These are phyloP conservation scores for Lipomyces sp. DNA, from an alignment of 805 yeast genomes.

Conservation along the genomic window DNA sequence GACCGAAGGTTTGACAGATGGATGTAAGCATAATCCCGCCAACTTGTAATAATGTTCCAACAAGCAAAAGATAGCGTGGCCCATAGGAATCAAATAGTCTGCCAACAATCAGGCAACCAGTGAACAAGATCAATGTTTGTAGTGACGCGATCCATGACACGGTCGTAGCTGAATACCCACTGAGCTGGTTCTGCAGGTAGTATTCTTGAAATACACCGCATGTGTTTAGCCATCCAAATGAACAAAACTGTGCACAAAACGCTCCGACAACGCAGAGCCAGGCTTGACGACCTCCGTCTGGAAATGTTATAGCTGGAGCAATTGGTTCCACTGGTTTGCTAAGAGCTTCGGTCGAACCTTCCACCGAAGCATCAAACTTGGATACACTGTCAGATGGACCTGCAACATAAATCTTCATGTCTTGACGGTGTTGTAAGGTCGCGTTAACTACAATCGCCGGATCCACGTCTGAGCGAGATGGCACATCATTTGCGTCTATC, in stretches of 20 bases:
- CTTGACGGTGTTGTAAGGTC: background rate
- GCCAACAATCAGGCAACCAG: constrained; percentile 37
- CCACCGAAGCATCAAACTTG: background rate
- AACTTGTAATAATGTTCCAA: constrained; percentile 40
- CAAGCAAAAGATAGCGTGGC: constrained; percentile 30
- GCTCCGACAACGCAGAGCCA: constrained; percentile 60
- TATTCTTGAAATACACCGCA: constrained; percentile 43
- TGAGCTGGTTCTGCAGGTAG: constrained; percentile 40
- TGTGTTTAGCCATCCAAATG: constrained; percentile 57
- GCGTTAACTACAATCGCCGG: background rate
- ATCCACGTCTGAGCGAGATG: background rate
- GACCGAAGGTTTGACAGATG: constrained; percentile 52
- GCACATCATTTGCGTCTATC: background rate
- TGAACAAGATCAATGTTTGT: constrained; percentile 41
- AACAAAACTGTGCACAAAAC: constrained; percentile 59
- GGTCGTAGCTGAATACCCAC: constrained; percentile 39
- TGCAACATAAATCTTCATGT: background rate
- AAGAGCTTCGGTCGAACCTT: background rate
- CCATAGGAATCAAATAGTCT: constrained; percentile 37
- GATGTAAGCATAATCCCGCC: constrained; percentile 45
- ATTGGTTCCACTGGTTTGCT: background rate
- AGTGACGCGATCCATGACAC: constrained; percentile 47
- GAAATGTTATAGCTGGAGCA: constrained; percentile 39
- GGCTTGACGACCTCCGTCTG: constrained; percentile 64
- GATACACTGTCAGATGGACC: background rate